These are phyloP conservation scores for Oxyria digyna DNA, from an alignment of 148 eudicot genomes.

Conservation along the genomic window DNA sequence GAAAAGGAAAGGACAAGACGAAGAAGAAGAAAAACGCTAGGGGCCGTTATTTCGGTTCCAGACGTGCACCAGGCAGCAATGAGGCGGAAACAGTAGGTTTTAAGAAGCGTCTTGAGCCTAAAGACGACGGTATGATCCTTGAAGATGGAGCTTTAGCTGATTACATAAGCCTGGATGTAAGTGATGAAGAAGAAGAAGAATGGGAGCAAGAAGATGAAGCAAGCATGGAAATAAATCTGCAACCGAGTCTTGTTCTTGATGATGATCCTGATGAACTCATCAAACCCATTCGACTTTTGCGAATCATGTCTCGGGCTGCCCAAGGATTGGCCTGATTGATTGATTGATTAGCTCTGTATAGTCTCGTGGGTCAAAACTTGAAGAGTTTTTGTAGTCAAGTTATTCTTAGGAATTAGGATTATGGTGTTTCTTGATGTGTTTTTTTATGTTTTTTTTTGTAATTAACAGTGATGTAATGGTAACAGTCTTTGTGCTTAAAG, in stretches of 20 bases:
- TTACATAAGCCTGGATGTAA: slow-evolving; percentile 7
- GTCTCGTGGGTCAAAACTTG: no score
- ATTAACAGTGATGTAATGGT: not conserved
- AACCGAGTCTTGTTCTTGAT: not conserved
- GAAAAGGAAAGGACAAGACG: slow-evolving; percentile 38
- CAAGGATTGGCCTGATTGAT: not conserved
- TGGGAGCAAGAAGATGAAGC: not conserved
- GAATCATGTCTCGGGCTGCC: slow-evolving; percentile 6
- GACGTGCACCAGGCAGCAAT: slow-evolving; percentile 10
- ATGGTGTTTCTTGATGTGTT: not conserved
- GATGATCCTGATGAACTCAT: slow-evolving; percentile 3
- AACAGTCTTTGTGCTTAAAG: no score
- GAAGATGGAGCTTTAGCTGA: slow-evolving; percentile 6
- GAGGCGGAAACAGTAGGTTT: slow-evolving; percentile 16
- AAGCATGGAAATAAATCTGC: not conserved
- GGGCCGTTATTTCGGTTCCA: slow-evolving; percentile 72
- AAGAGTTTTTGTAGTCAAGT: no score
- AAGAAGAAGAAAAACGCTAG: slow-evolving; percentile 32
- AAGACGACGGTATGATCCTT: slow-evolving; percentile 12
- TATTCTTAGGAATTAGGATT: not conserved
- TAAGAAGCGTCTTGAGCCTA: slow-evolving; percentile 23
- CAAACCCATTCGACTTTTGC: slow-evolving; percentile 5
- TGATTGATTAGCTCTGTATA: no score
- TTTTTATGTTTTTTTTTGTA: not conserved
- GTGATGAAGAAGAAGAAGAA: slow-evolving; percentile 7